Evolutionary conservation across 192 early-diverging fungal species (phyloP), one percentile per base, ranked within the genome.

Genomic region (Paraglomus brasilianum): DNA sequence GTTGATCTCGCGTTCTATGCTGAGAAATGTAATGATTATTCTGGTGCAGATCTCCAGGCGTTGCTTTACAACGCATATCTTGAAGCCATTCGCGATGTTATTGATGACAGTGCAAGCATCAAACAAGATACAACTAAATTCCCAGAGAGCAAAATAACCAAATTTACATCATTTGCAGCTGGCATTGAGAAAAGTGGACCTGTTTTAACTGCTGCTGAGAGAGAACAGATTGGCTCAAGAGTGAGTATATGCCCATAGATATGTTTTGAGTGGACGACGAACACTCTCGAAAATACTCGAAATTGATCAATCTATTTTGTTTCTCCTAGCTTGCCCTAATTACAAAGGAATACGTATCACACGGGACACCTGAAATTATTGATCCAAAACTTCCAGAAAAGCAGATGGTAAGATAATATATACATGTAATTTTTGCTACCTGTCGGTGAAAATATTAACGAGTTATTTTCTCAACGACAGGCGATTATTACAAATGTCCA

Each of bases 1-100:
- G 77, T 96, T 8, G 85, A 95, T 65, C 82, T 96, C 57, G 65
- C 63, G 10, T 59, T 71, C 2, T 78, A 88, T 59, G 92, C 93
- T 6, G 72, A 76, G 46, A 72, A 80, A 2, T 91, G 92, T 0
- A 88, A 88, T 13, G 88, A 89, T 10, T 90, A 90, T 62, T 86
- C 94, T 0, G 95, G 97, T 14, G 97, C 97, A 1, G 97, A 99
- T 80, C 73, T 99, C 66, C 97, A 97, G 79, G 94, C 91, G 0
- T 81, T 99, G 22, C 72, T 97, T 3, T 97, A 97, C 72, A 93
- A 92, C 72, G 95, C 94, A 0, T 92, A 95, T 48, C 81, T 99
- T 44, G 92, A 92, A 66, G 87, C 93, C 0, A 90, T 97, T 67
- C 95, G 96, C 56, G 87, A 87, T 14, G 74, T 76, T 19, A 85